phyloP scores from a whole-genome alignment of 768 basidiomycete species.

The Boletus patriciae region DNA sequence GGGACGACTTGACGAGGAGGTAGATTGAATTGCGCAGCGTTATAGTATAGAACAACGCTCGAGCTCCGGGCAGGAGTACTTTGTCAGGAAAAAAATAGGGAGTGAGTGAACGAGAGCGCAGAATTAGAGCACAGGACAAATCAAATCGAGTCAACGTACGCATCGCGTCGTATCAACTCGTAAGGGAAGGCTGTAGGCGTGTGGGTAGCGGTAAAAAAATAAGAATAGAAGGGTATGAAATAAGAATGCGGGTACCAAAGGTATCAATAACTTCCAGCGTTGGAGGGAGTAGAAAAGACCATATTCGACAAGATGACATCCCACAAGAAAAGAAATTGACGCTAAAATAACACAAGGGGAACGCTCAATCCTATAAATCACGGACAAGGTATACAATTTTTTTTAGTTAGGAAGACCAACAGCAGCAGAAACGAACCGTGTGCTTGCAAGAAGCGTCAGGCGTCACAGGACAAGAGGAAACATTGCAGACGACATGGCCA shows the following conservation, averaged over 20 bases:
- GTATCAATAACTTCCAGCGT: constrained; percentile 21
- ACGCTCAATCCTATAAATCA: constrained; percentile 11
- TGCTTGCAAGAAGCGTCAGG: neutral
- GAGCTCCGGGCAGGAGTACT: constrained; percentile 20
- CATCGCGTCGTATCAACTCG: neutral
- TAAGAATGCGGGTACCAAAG: constrained; percentile 12
- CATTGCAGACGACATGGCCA: neutral
- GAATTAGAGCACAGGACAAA: neutral
- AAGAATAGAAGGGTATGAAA: constrained; percentile 19
- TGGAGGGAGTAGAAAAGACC: neutral
- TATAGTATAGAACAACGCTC: constrained; percentile 12
- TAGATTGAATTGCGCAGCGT: constrained; percentile 5
- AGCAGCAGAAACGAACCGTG: neutral
- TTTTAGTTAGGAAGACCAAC: neutral
- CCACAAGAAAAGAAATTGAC: neutral
- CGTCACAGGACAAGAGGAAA: neutral
- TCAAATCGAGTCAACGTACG: neutral
- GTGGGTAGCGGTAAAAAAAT: neutral
- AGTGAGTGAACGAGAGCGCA: neutral
- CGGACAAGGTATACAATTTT: constrained; percentile 18
- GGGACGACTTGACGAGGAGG: neutral
- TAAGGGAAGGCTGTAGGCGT: neutral
- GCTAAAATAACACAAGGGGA: neutral
- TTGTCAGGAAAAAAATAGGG: neutral
- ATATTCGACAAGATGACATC: constrained; percentile 5